phyloP scores from a whole-genome alignment of 2,329 filamentous ascomycete species.

The Verticillium longisporum region DNA sequence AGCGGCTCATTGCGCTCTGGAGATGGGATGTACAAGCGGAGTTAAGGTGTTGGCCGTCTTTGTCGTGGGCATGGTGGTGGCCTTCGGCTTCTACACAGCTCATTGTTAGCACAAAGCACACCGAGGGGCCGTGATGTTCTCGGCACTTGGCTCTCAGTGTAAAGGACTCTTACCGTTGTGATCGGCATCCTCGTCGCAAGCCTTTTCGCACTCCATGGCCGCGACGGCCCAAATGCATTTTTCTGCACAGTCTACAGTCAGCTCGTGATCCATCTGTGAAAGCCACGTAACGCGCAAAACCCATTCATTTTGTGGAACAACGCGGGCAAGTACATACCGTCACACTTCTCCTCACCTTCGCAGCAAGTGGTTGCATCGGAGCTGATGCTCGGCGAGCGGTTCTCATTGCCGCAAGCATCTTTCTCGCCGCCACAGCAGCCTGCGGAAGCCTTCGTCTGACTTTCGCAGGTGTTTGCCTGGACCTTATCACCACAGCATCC shows the following conservation, averaged over 20 bases:
- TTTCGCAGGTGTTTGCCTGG: background rate
- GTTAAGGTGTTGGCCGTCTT: conserved; percentile 15
- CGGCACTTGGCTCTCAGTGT: background rate
- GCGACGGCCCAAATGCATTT: conserved; percentile 23
- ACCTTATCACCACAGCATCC: background rate
- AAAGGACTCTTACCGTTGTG: conserved; percentile 15
- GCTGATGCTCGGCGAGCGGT: background rate
- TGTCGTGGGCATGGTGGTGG: conserved; percentile 19
- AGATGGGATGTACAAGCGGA: conserved; percentile 24
- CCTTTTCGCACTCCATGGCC: conserved; percentile 21
- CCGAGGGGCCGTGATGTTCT: background rate
- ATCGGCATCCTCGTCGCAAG: conserved; percentile 16
- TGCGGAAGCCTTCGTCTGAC: background rate
- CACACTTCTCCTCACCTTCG: conserved; percentile 9
- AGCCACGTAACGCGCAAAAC: too few relatives aligned
- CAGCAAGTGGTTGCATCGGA: conserved; percentile 11
- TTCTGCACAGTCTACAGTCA: conserved; percentile 12
- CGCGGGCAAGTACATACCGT: background rate
- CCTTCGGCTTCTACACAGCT: conserved; percentile 5
- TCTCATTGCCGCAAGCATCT: conserved; percentile 2
- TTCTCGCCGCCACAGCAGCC: background rate
- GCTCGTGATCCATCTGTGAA: background rate
- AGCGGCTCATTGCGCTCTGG: conserved; percentile 23
- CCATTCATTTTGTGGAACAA: too few relatives aligned
- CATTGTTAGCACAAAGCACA: background rate